A percentile compares a stretch with the other conserved stretches of the same genome.
Conservation (phyloP, 1,284 basidiomycete species). For the Exsudoporus floridanus region DNA sequence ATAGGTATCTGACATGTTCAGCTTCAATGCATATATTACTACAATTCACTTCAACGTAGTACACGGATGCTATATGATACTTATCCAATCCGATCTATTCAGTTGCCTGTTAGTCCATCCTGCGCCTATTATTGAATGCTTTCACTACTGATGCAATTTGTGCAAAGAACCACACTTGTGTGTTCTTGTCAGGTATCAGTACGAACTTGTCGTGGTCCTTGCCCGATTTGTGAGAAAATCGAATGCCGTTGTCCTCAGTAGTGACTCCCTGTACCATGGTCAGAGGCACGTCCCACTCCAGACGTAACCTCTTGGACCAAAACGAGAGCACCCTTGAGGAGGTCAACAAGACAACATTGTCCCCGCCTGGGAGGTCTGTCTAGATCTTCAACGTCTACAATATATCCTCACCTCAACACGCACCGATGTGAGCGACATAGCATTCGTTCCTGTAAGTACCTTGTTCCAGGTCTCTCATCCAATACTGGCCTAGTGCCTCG, state of each 20-base stretch:
- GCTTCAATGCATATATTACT: constrained; percentile 31
- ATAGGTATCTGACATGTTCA: constrained; percentile 18
- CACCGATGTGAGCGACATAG: constrained; percentile 92
- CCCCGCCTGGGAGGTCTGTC: constrained; percentile 74
- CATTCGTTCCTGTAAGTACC: constrained; percentile 81
- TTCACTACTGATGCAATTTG: constrained; percentile 74
- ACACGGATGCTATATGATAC: constrained; percentile 26
- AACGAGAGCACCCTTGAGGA: constrained; percentile 80
- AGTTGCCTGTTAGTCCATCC: constrained; percentile 54
- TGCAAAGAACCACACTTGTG: constrained; percentile 77
- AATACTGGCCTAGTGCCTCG: constrained; percentile 93
- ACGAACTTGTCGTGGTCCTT: constrained; percentile 73
- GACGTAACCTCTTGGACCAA: constrained; percentile 79
- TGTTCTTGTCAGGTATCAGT: constrained; percentile 69
- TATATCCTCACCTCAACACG: constrained; percentile 24
- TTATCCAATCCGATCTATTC: constrained; percentile 17
- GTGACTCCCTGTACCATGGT: constrained; percentile 85
- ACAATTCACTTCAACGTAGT: constrained; percentile 21
- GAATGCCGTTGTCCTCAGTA: constrained; percentile 86
- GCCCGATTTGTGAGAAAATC: constrained; percentile 76
- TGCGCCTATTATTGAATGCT: constrained; percentile 64
- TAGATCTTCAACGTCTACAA: constrained; percentile 14
- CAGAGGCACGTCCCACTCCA: constrained; percentile 93
- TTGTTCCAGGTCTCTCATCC: constrained; percentile 92
- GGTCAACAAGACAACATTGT: constrained; percentile 84